Evolutionary conservation across 345 rosid genomes (phyloP), one percentile per base, ranked within the genome.

Genomic region (Aethionema arabicum): DNA sequence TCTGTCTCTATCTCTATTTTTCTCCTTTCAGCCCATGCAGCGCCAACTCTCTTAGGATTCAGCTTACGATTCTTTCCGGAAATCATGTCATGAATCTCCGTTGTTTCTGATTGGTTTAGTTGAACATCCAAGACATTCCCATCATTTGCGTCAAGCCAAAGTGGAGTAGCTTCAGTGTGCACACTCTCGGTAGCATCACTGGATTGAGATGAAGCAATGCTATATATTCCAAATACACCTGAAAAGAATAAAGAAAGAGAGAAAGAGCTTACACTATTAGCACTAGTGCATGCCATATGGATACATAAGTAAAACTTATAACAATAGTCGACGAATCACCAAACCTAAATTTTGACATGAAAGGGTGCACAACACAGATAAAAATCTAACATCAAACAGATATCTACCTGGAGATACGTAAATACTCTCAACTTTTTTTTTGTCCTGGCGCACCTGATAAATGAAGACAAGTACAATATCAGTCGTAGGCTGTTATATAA

Each of bases 21-120:
- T 77, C 95, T 82, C 79, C 66, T 86, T 65, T 93, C 96, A 59
- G 97, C 96, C 96, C 95, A 93, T 10, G 92, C 96, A 69, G 95
- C 96, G 5, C 99, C 97, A 16, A 90, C 95, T 65, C 96, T 81
- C 48, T 87, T 85, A 21, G 92, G 96, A 58, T 93, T 84, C 79
- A 90, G 72, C 65, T 84, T 84, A 47, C 44, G 57, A 45, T 75
- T 72, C 69, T 90, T 93, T 59, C 68, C 70, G 7, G 78, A 66
- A 38, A 69, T 76, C 52, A 51, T 77, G 40, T 79, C 74, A 31
- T 48, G 55, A 63, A 61, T 52, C 39, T 56, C 40, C 68, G 69
- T 69, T 12, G 70, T 68, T 13, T 69, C 74, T 30, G 67, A 38
- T 32, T 69, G 72, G 40, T 60, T 65, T 64, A 64, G 62, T 67